A percentile compares a stretch with the other conserved stretches of the same genome.
These are phyloP conservation scores for Suillus paluster DNA, from an alignment of 768 basidiomycete species.

Conservation along the genomic window DNA sequence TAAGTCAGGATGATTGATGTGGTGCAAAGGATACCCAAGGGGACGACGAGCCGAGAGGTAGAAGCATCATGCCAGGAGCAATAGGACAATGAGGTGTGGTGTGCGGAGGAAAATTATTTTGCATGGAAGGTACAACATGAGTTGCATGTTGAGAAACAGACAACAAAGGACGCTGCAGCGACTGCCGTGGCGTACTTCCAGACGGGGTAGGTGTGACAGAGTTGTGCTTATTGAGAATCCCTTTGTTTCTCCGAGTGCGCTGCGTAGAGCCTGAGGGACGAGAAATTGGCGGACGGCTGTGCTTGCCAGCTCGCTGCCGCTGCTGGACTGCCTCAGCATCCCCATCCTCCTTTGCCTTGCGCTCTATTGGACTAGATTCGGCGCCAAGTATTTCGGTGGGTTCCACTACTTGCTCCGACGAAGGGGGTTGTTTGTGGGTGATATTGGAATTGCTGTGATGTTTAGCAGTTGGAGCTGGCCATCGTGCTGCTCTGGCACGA, in stretches of 20 bases:
- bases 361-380: too few relatives aligned
- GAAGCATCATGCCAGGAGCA: slow-evolving; percentile 46
- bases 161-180: slow-evolving; percentile 38
- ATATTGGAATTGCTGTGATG: too few relatives aligned
- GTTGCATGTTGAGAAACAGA: slow-evolving; percentile 51
- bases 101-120: slow-evolving; percentile 47
- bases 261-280: slow-evolving; percentile 54
- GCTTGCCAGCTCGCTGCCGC: slow-evolving; percentile 55
- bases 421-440: too few relatives aligned
- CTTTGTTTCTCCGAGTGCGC: slow-evolving; percentile 51
- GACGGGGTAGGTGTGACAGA: slow-evolving; percentile 21
- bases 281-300: slow-evolving; percentile 53
- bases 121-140: slow-evolving; percentile 35
- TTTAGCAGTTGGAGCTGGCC: too few relatives aligned
- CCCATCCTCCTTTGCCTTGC: too few relatives aligned
- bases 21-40: slow-evolving; percentile 58
- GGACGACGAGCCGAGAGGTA: slow-evolving; percentile 47
- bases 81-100: slow-evolving; percentile 55
- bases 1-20: too few relatives aligned
- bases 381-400: too few relatives aligned
- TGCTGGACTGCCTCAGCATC: too few relatives aligned
- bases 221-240: slow-evolving; percentile 55
- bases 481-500: too few relatives aligned
- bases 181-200: slow-evolving; percentile 21
- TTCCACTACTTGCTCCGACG: too few relatives aligned